Evolutionary conservation across 208 protist genomes (phyloP), one percentile per base, ranked within the genome.

Genomic region (Tritrichomonas musculus): DNA sequence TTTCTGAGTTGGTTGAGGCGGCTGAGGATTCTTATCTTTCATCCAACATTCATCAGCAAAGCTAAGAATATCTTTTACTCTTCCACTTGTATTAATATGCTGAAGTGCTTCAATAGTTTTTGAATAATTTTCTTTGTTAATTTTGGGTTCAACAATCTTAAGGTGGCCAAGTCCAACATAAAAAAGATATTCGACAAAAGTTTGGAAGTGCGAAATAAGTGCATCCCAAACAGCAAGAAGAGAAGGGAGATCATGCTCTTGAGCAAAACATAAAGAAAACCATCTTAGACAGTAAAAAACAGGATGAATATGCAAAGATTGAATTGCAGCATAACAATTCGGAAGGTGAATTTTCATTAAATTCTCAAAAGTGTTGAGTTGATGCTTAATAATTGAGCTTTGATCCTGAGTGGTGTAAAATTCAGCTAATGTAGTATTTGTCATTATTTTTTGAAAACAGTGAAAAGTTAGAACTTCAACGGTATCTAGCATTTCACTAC

Each of bases 241-340:
- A 17, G 77, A 88, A 20, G 77, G 77, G 3, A 88, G 47, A 53
- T 88, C 77, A 36, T 88, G 77, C 57, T 88, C 77, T 57, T 88
- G 77, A 17, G 77, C 77, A 50, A 88, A 88, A 33, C 53, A 33
- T 14, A 88, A 27, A 39, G 44, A 57, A 17, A 88, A 88, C 77
- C 77, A 88, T 88, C 77, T 53, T 33, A 88, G 57, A 60, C 41
- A 44, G 30, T 88, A 88, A 22, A 88, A 53, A 39, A 88, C n/a
- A 39, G 77, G 77, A 57, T 88, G 41, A 33, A 88, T 57, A 39
- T 39, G 9, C 1, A 60, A 14, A 2, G 77, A 22, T 53, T 53
- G 17, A 20, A 88, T 53, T 88, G 30, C 30, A 33, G 25, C 30
- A 5, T 1, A n/a, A 8, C 20, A 11, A 39, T 88, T 39, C 39